These are phyloP conservation scores for Ampelomyces quisqualis DNA, from an alignment of 2,329 filamentous ascomycete genomes.

Conservation along the genomic window DNA sequence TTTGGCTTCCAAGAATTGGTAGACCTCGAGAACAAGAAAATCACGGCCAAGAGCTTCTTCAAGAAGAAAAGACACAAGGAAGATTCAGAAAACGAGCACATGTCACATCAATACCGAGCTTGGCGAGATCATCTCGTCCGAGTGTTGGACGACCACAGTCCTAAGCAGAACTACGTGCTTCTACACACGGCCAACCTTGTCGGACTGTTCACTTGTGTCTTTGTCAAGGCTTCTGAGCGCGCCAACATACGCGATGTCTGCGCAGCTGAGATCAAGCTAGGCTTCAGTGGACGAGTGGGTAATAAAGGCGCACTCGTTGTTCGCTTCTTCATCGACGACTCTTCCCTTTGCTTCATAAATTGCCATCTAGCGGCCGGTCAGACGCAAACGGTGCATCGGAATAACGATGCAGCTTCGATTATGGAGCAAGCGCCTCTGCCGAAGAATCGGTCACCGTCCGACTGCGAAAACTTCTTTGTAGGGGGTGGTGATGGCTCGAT, in stretches of 20 bases:
- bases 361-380: constrained; percentile 96
- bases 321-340: constrained; percentile 92
- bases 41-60: constrained; percentile 92
- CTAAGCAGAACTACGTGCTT: constrained; percentile 75
- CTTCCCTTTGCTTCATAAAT: constrained; percentile 92
- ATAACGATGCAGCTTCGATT: constrained; percentile 89
- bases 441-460: constrained; percentile 64
- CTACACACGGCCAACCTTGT: constrained; percentile 89
- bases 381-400: constrained; percentile 82
- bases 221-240: constrained; percentile 79
- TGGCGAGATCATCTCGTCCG: constrained; percentile 90
- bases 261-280: constrained; percentile 85
- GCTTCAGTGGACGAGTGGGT: constrained; percentile 91
- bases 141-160: constrained; percentile 80
- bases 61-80: constrained; percentile 79
- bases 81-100: constrained; percentile 77
- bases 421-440: constrained; percentile 78
- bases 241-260: constrained; percentile 74
- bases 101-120: constrained; percentile 95
- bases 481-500: constrained; percentile 93
- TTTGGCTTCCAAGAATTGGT: constrained; percentile 99
- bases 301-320: constrained; percentile 94
- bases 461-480: constrained; percentile 74
- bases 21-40: constrained; percentile 94
- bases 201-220: constrained; percentile 92